Base-by-base conservation (phyloP, 2,329 filamentous ascomycete species). In the Dothideomycetidae sp. region DNA sequence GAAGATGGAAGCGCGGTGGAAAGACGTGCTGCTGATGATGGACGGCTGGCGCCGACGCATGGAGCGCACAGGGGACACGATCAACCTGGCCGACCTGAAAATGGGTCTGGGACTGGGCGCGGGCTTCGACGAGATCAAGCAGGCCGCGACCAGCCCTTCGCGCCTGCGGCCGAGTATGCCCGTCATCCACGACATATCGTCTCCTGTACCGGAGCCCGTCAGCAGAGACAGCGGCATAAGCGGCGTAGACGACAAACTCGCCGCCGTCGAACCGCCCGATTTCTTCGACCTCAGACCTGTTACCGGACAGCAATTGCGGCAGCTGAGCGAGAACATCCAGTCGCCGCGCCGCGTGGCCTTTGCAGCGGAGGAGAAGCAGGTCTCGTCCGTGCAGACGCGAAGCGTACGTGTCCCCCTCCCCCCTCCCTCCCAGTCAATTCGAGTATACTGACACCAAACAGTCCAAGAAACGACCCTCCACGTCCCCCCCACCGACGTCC, bases 1-100 rank as follows among this genome's bases (percentile, higher is more conserved):
- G 54, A 85, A 81, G 59, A 93, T 96, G 82, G 86, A 96, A 57
- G 71, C 66, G 14, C 73, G 85, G 36, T 93, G 90, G 84, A 78
- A 75, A 46, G 88, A 96, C 53, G 83, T 90, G 1, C 77, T 96
- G 10, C 70, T 75, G 23, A 74, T 98, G 61, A 93, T 98, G 64
- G 83, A 94, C 46, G 77, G 81, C 21, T 96, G 90, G 88, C 77
- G 86, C 43, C 79, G 75, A 54, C 72, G 83, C 29, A 84, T 93
- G 72, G 73, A 73, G 11, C 68, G 68, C 36, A 76, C 71, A 45
- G 79, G 78, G 4, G 70, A 75, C 42, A 73, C 78, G 0, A 73
- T 88, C 46, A 76, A 81, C 48, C 55, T 68, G 12, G 63, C 68
- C 11, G 67, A 67, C 44, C 52, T 68, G 28, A 75, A 74, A 53